These are phyloP conservation scores for Glaciozyma martinii DNA, from an alignment of 768 basidiomycete species.

Conservation along the genomic window DNA sequence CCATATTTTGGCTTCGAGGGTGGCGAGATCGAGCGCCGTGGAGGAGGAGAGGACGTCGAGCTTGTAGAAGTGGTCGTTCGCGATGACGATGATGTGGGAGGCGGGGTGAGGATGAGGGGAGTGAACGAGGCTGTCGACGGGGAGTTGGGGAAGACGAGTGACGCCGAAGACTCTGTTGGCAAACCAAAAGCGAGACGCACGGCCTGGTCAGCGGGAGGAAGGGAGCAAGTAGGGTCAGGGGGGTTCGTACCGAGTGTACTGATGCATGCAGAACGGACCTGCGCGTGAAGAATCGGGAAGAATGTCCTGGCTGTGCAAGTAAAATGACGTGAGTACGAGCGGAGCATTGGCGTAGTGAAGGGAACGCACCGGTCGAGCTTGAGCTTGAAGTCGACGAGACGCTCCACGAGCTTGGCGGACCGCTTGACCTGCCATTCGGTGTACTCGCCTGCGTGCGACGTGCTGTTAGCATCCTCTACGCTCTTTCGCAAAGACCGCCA, in stretches of 20 bases:
- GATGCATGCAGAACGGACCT: conserved; percentile 49
- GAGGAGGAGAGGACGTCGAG: conserved; percentile 53
- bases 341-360: background rate
- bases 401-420: conserved; percentile 68
- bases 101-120: conserved; percentile 44
- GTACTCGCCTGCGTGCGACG: conserved; percentile 38
- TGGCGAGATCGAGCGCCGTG: conserved; percentile 49
- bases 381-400: conserved; percentile 62
- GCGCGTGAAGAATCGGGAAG: conserved; percentile 63
- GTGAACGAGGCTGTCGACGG: conserved; percentile 57
- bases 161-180: conserved; percentile 54
- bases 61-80: conserved; percentile 70
- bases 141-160: conserved; percentile 60
- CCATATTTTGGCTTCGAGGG: conserved; percentile 47
- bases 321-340: background rate
- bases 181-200: conserved; percentile 33
- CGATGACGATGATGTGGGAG: conserved; percentile 57
- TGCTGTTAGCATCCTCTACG: background rate
- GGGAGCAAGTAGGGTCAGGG: conserved; percentile 3
- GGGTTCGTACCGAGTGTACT: conserved; percentile 41
- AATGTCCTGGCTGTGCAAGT: conserved; percentile 52
- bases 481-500: background rate
- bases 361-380: conserved; percentile 28
- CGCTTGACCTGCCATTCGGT: conserved; percentile 77
- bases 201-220: conserved; percentile 13